A percentile compares a stretch with the other conserved stretches of the same genome.
phyloP scores from a whole-genome alignment of 306 rosid species.

The Arachis stenosperma region DNA sequence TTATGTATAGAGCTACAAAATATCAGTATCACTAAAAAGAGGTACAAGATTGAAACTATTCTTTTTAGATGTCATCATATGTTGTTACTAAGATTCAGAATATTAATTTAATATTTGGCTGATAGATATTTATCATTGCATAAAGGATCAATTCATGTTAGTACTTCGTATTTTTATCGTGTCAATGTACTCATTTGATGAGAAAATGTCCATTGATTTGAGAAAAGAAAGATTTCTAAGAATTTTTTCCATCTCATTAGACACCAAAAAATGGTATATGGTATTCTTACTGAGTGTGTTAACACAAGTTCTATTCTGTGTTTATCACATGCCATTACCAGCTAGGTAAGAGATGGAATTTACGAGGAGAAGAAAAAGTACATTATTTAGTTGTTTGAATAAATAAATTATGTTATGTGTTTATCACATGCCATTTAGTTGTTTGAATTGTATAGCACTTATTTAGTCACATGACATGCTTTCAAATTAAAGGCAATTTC shows the following conservation, averaged over 20 bases:
- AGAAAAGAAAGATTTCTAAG: slow-evolving; percentile 6
- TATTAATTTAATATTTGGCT: slow-evolving; percentile 12
- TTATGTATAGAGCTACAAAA: slow-evolving; percentile 90
- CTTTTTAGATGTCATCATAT: slow-evolving; percentile 12
- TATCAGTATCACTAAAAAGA: slow-evolving; percentile 78
- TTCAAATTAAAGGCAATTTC: too few species aligned
- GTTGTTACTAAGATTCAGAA: neutral
- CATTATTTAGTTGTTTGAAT: neutral
- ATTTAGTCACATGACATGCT: too few species aligned
- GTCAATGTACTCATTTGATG: slow-evolving; percentile 2
- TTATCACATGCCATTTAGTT: too few species aligned
- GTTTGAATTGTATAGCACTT: too few species aligned
- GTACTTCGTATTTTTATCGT: neutral
- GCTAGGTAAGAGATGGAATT: slow-evolving; percentile 62
- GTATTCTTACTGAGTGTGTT: slow-evolving; percentile 35
- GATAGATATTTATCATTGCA: slow-evolving; percentile 14
- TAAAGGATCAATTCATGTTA: slow-evolving; percentile 16
- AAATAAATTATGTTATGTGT: too few species aligned
- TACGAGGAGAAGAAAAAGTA: slow-evolving; percentile 63
- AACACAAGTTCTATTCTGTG: slow-evolving; percentile 3
- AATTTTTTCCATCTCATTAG: slow-evolving; percentile 10
- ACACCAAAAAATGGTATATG: slow-evolving; percentile 4
- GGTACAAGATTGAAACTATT: slow-evolving; percentile 45
- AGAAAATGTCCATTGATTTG: slow-evolving; percentile 8
- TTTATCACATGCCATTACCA: slow-evolving; percentile 42